A percentile compares a stretch with the other conserved stretches of the same genome.
These are phyloP conservation scores for Globisporangium paddicum DNA, from an alignment of 352 stramenopile species.

Conservation along the genomic window DNA sequence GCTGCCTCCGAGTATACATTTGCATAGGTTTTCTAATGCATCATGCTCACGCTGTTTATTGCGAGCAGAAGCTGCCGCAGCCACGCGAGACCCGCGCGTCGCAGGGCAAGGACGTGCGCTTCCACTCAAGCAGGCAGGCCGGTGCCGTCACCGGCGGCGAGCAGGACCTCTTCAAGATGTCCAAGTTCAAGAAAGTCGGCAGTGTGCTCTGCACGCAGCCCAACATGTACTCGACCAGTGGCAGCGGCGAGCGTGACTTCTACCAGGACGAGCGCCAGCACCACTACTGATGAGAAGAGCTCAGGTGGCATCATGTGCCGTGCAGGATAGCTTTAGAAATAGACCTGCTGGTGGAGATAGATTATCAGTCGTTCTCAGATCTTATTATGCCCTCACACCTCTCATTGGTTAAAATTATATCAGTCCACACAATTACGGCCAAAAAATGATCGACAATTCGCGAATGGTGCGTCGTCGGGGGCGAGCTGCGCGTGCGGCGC, in stretches of 20 bases:
- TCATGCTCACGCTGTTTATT: neutral
- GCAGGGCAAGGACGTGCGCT: slow-evolving; percentile 55
- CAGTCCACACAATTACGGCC: neutral
- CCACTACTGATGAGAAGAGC: neutral
- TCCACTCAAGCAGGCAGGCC: slow-evolving; percentile 26
- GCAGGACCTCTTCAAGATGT: slow-evolving; percentile 70
- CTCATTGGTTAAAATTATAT: neutral
- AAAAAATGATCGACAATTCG: slow-evolving; percentile 2
- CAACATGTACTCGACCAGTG: slow-evolving; percentile 11
- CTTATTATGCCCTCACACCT: neutral
- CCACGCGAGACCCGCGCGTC: slow-evolving; percentile 74
- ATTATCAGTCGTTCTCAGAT: neutral
- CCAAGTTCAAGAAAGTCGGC: slow-evolving; percentile 81
- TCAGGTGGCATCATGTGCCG: neutral
- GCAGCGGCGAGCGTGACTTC: neutral
- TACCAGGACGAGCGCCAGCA: slow-evolving; percentile 12
- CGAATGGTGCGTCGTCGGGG: neutral
- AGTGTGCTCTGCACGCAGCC: slow-evolving; percentile 65
- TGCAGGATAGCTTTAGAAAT: neutral
- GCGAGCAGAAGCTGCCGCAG: slow-evolving; percentile 55
- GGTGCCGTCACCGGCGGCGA: slow-evolving; percentile 22
- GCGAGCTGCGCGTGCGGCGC: neutral
- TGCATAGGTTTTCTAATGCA: neutral
- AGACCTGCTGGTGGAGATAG: neutral
- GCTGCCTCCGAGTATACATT: neutral